These are phyloP conservation scores for Acrodontium crateriforme DNA, from an alignment of 2,329 filamentous ascomycete genomes.

Conservation along the genomic window DNA sequence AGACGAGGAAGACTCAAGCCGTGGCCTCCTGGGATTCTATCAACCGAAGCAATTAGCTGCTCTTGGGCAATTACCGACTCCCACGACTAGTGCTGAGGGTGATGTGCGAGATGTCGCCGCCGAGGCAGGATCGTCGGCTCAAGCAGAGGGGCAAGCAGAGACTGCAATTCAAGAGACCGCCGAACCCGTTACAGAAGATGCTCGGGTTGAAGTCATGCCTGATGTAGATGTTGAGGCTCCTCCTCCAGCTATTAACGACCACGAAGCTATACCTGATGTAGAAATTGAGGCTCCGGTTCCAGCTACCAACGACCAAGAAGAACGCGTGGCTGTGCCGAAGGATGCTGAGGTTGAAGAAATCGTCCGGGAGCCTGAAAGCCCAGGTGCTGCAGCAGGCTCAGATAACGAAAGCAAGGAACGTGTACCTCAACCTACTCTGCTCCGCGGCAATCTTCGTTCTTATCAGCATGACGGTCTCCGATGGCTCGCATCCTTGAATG, in stretches of 20 bases:
- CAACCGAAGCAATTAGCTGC: constrained; percentile 14
- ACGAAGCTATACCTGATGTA: neutral
- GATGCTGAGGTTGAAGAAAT: neutral
- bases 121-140: constrained; percentile 3
- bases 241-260: neutral
- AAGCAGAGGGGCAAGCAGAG: constrained; percentile 1
- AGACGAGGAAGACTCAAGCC: constrained; percentile 11
- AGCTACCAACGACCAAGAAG: neutral
- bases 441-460: constrained; percentile 80
- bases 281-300: neutral
- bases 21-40: constrained; percentile 16
- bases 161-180: neutral
- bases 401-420: constrained; percentile 9
- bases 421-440: constrained; percentile 47
- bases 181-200: neutral
- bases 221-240: neutral
- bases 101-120: constrained; percentile 4
- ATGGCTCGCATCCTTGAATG: constrained; percentile 88
- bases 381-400: constrained; percentile 16
- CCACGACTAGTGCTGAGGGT: constrained; percentile 19
- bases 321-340: neutral
- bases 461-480: constrained; percentile 97
- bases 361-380: constrained; percentile 1
- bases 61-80: constrained; percentile 19
- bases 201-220: too few relatives aligned